Evolutionary conservation across 2,329 filamentous ascomycete species (phyloP).

Genomic region (Colletotrichum trifolii): DNA sequence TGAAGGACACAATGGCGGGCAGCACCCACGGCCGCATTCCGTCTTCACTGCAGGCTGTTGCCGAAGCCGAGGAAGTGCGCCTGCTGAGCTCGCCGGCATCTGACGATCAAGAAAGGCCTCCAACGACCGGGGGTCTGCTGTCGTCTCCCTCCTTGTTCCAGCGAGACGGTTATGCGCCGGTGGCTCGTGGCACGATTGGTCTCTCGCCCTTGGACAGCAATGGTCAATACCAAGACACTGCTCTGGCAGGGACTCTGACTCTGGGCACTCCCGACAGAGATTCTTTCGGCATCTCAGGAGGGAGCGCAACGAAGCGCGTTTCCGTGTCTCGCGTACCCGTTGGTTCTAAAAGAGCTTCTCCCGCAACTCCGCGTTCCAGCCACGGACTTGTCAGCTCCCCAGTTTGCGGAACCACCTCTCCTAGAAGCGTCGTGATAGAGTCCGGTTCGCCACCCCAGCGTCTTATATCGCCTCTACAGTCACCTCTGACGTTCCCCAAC

Average conservation of each 20-base stretch:
- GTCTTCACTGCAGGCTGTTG: slow-evolving; percentile 18
- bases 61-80: slow-evolving; percentile 26
- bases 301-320: slow-evolving; percentile 7
- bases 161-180: slow-evolving; percentile 24
- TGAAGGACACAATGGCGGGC: slow-evolving; percentile 12
- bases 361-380: slow-evolving; percentile 15
- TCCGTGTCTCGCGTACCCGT: slow-evolving; percentile 28
- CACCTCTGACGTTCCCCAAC: slow-evolving; percentile 4
- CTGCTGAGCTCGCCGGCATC: slow-evolving; percentile 12
- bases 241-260: slow-evolving; percentile 2
- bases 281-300: slow-evolving; percentile 6
- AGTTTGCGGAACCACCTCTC: slow-evolving; percentile 3
- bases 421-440: slow-evolving; percentile 1
- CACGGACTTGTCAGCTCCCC: slow-evolving; percentile 6
- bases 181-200: slow-evolving; percentile 25
- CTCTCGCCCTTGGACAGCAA: slow-evolving; percentile 17
- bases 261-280: slow-evolving; percentile 1
- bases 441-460: neutral
- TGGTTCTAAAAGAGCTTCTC: slow-evolving; percentile 32
- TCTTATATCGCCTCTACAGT: slow-evolving; percentile 26
- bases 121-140: slow-evolving; percentile 6
- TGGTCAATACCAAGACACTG: slow-evolving; percentile 11
- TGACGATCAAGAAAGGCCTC: neutral
- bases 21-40: slow-evolving; percentile 3
- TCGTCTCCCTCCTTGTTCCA: slow-evolving; percentile 22